Conservation (phyloP, 768 basidiomycete species). For the Boletus reticuloceps region DNA sequence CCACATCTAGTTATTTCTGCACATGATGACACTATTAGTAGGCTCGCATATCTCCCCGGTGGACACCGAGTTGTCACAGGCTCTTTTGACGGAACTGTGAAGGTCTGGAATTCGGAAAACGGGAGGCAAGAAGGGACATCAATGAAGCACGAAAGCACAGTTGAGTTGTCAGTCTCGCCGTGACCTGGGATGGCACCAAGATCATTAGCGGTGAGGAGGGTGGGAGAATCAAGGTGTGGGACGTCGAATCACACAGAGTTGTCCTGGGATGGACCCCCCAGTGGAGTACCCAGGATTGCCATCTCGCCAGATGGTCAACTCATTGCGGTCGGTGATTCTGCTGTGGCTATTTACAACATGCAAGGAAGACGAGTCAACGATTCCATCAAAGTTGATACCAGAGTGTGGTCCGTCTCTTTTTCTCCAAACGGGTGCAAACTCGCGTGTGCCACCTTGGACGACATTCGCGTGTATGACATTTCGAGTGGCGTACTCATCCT, state of each 20-base stretch:
- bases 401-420: not conserved
- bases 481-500: not conserved
- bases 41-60: not conserved
- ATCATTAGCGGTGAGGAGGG: not conserved
- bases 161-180: not conserved
- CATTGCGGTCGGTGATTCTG: not conserved
- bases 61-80: not conserved
- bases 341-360: not conserved
- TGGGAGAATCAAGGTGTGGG: not conserved
- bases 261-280: not conserved
- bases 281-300: rapidly evolving
- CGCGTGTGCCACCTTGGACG: not conserved
- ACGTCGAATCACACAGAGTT: not conserved
- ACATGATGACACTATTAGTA: too few relatives aligned
- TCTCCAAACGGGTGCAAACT: not conserved
- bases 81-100: not conserved
- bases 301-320: not conserved
- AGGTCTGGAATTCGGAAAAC: not conserved
- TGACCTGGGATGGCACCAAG: conserved; percentile 1
- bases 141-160: not conserved
- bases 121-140: not conserved
- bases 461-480: not conserved
- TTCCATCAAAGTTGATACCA: not conserved
- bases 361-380: not conserved
- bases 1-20: not conserved